Evolutionary conservation across 495 filamentous ascomycete species (phyloP).

Genomic region (Xylaria acuta): DNA sequence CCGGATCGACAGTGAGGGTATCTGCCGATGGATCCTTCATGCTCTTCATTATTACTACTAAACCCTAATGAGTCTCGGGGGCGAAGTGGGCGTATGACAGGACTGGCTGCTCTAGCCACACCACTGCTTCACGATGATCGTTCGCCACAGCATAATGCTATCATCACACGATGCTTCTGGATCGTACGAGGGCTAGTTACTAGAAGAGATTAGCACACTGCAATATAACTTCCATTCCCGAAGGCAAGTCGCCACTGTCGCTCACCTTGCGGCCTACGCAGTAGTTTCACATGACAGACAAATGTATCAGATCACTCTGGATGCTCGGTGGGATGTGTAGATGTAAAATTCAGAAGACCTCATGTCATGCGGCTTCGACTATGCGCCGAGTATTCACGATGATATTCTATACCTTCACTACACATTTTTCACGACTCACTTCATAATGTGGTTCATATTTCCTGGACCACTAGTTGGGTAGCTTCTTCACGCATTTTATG

Average conservation of each 20-base stretch:
- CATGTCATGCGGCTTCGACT: neutral
- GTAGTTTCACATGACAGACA: neutral
- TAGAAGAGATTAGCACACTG: neutral
- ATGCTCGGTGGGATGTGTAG: neutral
- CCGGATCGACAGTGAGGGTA: constrained; percentile 9
- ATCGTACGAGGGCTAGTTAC: constrained; percentile 5
- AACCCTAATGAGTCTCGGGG: neutral
- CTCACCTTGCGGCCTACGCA: neutral
- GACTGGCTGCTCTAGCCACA: neutral
- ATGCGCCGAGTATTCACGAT: neutral
- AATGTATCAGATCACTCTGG: neutral
- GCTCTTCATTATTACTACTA: neutral
- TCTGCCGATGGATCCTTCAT: constrained; percentile 14
- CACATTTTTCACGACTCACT: neutral
- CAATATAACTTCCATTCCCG: neutral
- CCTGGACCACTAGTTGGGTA: neutral
- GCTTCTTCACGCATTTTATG: neutral
- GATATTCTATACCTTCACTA: neutral
- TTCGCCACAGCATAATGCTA: constrained; percentile 3
- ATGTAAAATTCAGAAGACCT: neutral
- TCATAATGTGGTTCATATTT: neutral
- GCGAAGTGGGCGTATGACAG: neutral
- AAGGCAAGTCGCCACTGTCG: constrained; percentile 11
- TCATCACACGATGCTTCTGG: neutral
- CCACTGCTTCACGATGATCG: neutral